A percentile compares a stretch with the other conserved stretches of the same genome.
These are phyloP conservation scores for Neltuma alba DNA, from an alignment of 306 rosid species.

Conservation along the genomic window DNA sequence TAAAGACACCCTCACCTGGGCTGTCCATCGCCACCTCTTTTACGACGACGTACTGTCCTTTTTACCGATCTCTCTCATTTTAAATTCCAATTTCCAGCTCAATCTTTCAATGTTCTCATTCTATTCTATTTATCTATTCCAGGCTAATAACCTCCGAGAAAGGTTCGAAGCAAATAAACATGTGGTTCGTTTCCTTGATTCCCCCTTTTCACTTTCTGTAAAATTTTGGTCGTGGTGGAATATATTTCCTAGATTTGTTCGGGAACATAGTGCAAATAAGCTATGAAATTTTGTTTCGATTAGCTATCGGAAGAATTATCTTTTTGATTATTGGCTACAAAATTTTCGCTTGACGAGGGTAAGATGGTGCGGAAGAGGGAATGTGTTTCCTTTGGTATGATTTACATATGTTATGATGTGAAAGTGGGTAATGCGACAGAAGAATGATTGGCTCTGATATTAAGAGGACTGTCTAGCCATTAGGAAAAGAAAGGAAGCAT, in stretches of 20 bases:
- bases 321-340: neutral
- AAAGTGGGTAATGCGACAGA: neutral
- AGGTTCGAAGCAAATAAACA: conserved; percentile 76
- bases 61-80: neutral
- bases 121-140: conserved; percentile 12
- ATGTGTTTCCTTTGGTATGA: neutral
- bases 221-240: neutral
- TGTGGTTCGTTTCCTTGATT: conserved; percentile 62
- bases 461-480: neutral
- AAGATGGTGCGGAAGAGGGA: neutral
- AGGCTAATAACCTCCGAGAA: conserved; percentile 89
- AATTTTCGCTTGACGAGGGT: neutral
- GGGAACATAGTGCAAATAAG: neutral
- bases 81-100: neutral
- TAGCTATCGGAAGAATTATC: neutral
- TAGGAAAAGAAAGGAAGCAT: neutral
- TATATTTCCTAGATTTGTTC: neutral
- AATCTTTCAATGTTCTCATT: conserved; percentile 8
- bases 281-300: neutral
- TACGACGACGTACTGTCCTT: conserved; percentile 64
- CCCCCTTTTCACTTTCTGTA: neutral
- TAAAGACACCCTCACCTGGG: conserved; percentile 94
- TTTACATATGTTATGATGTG: neutral
- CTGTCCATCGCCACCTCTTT: conserved; percentile 98
- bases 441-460: neutral